Evolutionary conservation across 495 filamentous ascomycete genomes (phyloP).

Genomic region (Aspergillus sclerotiicarbonarius): DNA sequence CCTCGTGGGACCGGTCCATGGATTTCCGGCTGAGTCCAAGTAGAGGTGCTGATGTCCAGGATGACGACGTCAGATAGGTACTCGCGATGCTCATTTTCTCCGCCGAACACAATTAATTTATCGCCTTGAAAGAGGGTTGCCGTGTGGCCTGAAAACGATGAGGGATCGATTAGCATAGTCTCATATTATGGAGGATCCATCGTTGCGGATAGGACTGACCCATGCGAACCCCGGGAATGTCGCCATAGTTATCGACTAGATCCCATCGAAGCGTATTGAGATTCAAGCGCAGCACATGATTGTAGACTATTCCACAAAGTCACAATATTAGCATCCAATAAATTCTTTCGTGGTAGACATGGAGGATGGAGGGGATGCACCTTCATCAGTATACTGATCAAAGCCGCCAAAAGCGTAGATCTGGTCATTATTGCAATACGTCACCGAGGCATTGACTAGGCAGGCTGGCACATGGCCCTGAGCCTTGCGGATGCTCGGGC

Average conservation of each 20-base stretch:
- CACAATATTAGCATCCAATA: conserved; percentile 11
- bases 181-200: not conserved
- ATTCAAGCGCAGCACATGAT: conserved; percentile 89
- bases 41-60: conserved; percentile 87
- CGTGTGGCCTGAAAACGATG: conserved; percentile 69
- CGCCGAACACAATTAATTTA: conserved; percentile 92
- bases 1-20: conserved; percentile 81
- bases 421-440: conserved; percentile 90
- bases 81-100: conserved; percentile 94
- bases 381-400: conserved; percentile 97
- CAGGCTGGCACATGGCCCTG: conserved; percentile 89
- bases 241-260: conserved; percentile 95
- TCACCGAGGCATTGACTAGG: conserved; percentile 95
- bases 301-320: conserved; percentile 66
- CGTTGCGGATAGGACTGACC: conserved; percentile 54
- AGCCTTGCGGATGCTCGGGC: conserved; percentile 74
- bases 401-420: conserved; percentile 99
- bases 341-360: not conserved
- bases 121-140: conserved; percentile 92
- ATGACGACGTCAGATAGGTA: conserved; percentile 95
- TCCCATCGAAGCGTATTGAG: conserved; percentile 86
- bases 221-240: conserved; percentile 98
- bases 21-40: conserved; percentile 90
- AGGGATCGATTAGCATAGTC: conserved; percentile 3
- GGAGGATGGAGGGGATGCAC: conserved; percentile 29